Conservation (phyloP, 345 rosid species). For the Boechera retrofracta region DNA sequence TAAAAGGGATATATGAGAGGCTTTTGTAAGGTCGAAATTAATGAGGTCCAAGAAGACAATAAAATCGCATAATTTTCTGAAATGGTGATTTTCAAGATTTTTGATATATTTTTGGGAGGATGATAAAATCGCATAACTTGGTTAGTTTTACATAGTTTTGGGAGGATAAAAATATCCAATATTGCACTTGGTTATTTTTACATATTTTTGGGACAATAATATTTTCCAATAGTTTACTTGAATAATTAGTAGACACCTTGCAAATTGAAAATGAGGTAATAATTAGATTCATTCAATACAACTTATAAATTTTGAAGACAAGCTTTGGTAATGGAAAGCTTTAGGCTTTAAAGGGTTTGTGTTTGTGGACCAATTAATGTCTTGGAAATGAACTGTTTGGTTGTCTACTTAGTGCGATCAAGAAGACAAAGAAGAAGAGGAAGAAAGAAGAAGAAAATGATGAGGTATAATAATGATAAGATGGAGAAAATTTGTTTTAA, state of each 20-base stretch:
- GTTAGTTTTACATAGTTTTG: constrained; percentile 8
- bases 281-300: constrained; percentile 47
- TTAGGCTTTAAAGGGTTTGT: constrained; percentile 37
- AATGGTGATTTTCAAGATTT: not conserved
- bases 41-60: constrained; percentile 10
- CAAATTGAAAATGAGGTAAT: constrained; percentile 34
- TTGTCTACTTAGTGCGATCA: constrained; percentile 48
- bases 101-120: not conserved
- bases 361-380: constrained; percentile 46
- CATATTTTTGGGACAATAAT: not conserved
- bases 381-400: constrained; percentile 36
- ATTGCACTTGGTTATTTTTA: constrained; percentile 9
- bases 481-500: not conserved
- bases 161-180: constrained; percentile 8
- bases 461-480: constrained; percentile 38
- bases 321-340: constrained; percentile 41
- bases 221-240: constrained; percentile 10
- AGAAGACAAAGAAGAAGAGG: constrained; percentile 34
- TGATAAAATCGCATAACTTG: constrained; percentile 6
- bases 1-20: not conserved
- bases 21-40: constrained; percentile 1
- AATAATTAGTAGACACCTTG: constrained; percentile 21
- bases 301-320: constrained; percentile 35
- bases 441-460: constrained; percentile 37
- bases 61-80: not conserved